Evolutionary conservation across 805 yeast species (phyloP), one percentile per base, ranked within the genome.

Genomic region (Saturnispora dispora): DNA sequence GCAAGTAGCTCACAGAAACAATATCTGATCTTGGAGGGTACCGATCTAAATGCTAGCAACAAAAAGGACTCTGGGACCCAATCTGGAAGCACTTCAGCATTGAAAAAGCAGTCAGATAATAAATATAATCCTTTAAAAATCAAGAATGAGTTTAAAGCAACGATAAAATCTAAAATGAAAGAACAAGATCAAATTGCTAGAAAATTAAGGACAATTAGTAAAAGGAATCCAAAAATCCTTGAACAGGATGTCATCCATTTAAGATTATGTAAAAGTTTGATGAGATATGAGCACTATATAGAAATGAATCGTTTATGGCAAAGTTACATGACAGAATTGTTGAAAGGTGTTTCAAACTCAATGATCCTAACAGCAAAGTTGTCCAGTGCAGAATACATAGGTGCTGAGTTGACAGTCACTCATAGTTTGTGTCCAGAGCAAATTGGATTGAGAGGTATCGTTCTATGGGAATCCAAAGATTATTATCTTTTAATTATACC

Each of bases 381-480:
- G 40, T 76, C 91, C 1, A 75, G 83, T 54, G 87, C 93, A 1
- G 97, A 89, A 60, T 85, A 77, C 66, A 84, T 83, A 58, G 96
- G 97, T 3, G 78, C 93, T n/a, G 63, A 65, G 41, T 52, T 88
- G 13, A 72, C 72, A 13, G 89, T 89, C 0, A 59, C 72, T 2
- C 75, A 78, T 45, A 72, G 87, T n/a, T 66, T 68, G 20, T 84
- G 83, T 59, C 68, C 73, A 5, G 75, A 78, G 47, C 61, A 78
- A 51, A 72, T 83, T 7, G 95, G 93, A 0, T 58, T 74, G 32
- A 57, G 71, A 37, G 97, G 97, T 0, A 85, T 89, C 5, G 86
- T 89, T 2, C 69, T 87, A 2, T 86, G 93, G 85, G 97, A 89
- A 62, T 77, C 91, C 8, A 88, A 85, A 63, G 79, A 81, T 57